Base-by-base conservation (phyloP, 1,284 basidiomycete species). In the Leucoagaricus sp. region DNA sequence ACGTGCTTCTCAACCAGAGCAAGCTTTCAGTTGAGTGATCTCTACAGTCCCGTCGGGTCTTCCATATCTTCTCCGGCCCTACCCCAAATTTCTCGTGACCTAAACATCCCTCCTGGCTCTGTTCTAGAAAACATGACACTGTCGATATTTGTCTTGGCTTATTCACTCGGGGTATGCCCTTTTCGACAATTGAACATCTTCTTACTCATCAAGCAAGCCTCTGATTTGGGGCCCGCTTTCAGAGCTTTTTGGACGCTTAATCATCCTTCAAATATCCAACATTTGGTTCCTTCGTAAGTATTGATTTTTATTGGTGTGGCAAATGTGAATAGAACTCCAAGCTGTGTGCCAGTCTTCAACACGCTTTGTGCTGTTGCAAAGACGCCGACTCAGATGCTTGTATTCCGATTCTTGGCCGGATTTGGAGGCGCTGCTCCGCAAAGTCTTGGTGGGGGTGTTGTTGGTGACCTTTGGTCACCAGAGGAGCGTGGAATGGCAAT, bases 1-100 rank as follows among this genome's bases (percentile, higher is more conserved):
- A 49, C 19, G 36, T 40, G 10, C 8, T 38, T 4, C 10, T 12
- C 26, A 29, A 21, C 26, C 9, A 19, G 10, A n/a, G 2, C 7
- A 1, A 3, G 38, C 19, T 29, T 26, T 7, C 19, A 15, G 36
- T 5, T n/a, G 28, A 17, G 12, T 6, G 13, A 48, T 23, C 6
- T 21, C 1, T 28, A 15, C 55, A 80, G 78, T 9, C 85, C 86
- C 0, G 76, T 86, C 2, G 82, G 86, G 1, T 86, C 86, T 3
- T 81, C 85, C 17, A 88, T 91, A 81, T 77, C 89, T 34, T 85
- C 91, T 0, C 87, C 89, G 0, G 86, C 87, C 0, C 75, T 78
- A 1, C 62, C 63, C 0, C 76, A 81, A 45, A 63, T 91, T 4
- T 82, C 86, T 0, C 54, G 61, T 12, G 69, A 86, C 21, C 84